Percentiles rank a stretch among this genome's conserved stretches.
These are phyloP conservation scores for Eimeria acervulina DNA, from an alignment of 169 alveolate species.

Conservation along the genomic window DNA sequence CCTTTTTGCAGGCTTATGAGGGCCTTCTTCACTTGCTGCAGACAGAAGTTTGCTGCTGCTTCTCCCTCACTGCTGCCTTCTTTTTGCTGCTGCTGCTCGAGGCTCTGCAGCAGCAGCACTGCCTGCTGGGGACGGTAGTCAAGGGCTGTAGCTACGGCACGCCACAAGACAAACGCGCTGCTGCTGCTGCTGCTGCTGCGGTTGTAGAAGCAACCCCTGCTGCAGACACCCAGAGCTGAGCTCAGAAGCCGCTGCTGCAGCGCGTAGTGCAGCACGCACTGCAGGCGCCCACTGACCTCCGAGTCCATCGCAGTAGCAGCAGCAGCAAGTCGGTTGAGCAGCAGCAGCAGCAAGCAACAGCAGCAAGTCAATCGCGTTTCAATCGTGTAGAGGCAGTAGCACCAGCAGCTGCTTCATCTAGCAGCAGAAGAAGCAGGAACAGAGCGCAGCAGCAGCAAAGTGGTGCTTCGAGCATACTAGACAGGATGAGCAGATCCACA, in stretches of 20 bases:
- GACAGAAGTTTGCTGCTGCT: background rate
- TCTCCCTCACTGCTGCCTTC: background rate
- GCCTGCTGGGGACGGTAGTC: background rate
- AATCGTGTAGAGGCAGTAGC: too few relatives aligned
- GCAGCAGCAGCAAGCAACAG: background rate
- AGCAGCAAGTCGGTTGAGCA: background rate
- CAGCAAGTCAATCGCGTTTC: background rate
- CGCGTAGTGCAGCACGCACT: constrained; percentile 52
- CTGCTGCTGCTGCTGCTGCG: background rate
- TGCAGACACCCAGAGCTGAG: constrained; percentile 13
- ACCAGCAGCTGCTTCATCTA: background rate
- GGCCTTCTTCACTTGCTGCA: background rate
- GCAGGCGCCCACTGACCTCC: constrained; percentile 13
- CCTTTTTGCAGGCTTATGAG: background rate
- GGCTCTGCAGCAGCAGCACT: constrained; percentile 23
- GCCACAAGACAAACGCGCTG: background rate
- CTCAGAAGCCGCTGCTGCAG: constrained; percentile 3
- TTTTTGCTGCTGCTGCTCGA: background rate
- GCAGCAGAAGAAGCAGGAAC: background rate
- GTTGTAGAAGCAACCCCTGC: constrained; percentile 13
- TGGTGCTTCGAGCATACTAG: too few relatives aligned
- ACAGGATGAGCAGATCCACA: too few relatives aligned
- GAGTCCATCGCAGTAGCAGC: background rate
- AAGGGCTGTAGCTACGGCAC: background rate
- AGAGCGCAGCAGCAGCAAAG: too few relatives aligned